Base-by-base conservation (phyloP, 2,329 filamentous ascomycete genomes). In the Dothideomycetes sp. region DNA sequence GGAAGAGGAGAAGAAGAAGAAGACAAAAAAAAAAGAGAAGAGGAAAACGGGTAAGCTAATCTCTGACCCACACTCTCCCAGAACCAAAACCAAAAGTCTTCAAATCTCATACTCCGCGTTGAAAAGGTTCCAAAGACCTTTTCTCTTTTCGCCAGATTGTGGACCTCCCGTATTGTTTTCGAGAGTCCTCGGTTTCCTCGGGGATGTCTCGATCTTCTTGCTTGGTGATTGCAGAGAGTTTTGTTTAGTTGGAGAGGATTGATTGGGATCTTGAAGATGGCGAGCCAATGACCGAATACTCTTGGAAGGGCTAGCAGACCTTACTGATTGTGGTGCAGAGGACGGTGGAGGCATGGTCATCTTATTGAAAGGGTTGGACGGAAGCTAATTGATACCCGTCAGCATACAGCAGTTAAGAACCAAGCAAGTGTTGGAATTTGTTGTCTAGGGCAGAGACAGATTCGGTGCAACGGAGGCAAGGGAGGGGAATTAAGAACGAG, bases 51-150 rank as follows among this genome's bases (percentile, higher is more conserved):
- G 13, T 15, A 8, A 30, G 23, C 27, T 8, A 5, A 5, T 29
- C 27, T 13, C 27, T 11, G 5, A 8, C 17, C 7, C 18, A n/a
- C 2, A 30, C 7, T 2, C 27, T 30, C 15, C 15, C 2, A 3
- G 11, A 30, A 8, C 9, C 11, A 8, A 30, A 7, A 30, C n/a
- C 27, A 7, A 30, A n/a, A 30, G 15, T 13, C 13, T 16, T 34
- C 28, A 41, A 34, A 42, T 33, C 32, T 42, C 40, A 34, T 42
- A 42, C 40, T 42, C 40, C 6, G 32, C 40, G 30, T 25, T 35
- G 5, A 42, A 42, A 13, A 42, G 16, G 36, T 42, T 42, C 40
- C 40, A 42, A 4, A 42, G n/a, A 5, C 31, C 25, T 11, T 29
- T 35, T 4, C 33, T 35, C 13, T 31, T 31, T 9, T 23, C 35